Conservation (phyloP, 257 asterid genomes). For the Solanum dulcamara region DNA sequence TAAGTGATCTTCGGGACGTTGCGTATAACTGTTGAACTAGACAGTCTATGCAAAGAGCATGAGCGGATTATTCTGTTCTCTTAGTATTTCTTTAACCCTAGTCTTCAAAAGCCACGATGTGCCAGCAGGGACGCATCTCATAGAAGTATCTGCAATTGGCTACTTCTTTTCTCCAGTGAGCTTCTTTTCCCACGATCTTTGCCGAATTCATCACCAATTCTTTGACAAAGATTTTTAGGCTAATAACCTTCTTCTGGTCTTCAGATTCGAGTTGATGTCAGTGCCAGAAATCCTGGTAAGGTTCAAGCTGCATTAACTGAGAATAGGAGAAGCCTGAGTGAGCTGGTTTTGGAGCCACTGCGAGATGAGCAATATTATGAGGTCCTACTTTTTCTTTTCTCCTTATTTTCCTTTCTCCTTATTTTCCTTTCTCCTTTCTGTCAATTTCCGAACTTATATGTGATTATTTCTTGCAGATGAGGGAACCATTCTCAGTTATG, state of each 20-base stretch:
- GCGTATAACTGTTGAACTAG: neutral
- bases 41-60: neutral
- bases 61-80: neutral
- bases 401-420: neutral
- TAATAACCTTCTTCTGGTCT: neutral
- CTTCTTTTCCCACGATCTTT: constrained; percentile 2
- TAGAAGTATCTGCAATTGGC: constrained; percentile 86
- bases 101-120: constrained; percentile 62
- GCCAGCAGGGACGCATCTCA: constrained; percentile 95
- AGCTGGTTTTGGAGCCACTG: constrained; percentile 87
- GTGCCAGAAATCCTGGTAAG: constrained; percentile 95
- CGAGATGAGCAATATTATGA: constrained; percentile 88
- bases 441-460: neutral
- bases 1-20: neutral
- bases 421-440: neutral
- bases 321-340: constrained; percentile 70
- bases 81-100: constrained; percentile 37
- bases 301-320: constrained; percentile 96
- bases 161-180: constrained; percentile 93
- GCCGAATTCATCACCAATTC: constrained; percentile 1
- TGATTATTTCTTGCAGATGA: constrained; percentile 37
- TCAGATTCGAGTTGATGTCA: constrained; percentile 91
- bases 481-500: constrained; percentile 74
- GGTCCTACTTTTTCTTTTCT: constrained; percentile 21
- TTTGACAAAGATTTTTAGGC: neutral